Evolutionary conservation across 768 basidiomycete species (phyloP).

Genomic region (Wakefieldia striispora): DNA sequence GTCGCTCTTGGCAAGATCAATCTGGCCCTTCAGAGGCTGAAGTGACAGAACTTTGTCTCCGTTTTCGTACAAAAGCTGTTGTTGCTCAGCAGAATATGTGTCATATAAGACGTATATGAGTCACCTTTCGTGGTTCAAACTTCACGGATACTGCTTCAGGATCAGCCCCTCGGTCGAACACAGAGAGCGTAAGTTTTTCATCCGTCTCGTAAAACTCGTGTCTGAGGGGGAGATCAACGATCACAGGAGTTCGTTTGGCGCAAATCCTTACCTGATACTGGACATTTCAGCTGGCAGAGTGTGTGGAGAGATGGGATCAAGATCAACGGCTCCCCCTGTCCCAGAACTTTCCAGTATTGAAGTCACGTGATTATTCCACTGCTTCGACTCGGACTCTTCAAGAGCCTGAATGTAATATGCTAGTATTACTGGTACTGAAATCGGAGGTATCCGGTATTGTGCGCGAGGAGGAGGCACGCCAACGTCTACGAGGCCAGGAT

Average conservation of each 20-base stretch:
- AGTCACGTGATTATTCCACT: slow-evolving; percentile 22
- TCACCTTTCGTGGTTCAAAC: slow-evolving; percentile 65
- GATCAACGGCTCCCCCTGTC: slow-evolving; percentile 5
- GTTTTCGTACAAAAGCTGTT: slow-evolving; percentile 45
- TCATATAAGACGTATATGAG: slow-evolving; percentile 4
- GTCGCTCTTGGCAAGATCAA: slow-evolving; percentile 59
- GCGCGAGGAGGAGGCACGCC: too few relatives aligned
- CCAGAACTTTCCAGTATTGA: slow-evolving; percentile 27
- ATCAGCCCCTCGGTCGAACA: slow-evolving; percentile 79
- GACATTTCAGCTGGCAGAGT: slow-evolving; percentile 19
- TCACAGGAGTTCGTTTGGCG: not conserved
- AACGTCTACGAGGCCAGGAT: not conserved
- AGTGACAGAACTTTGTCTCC: slow-evolving; percentile 71
- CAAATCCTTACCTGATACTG: slow-evolving; percentile 24
- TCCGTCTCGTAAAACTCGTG: slow-evolving; percentile 91
- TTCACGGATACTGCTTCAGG: slow-evolving; percentile 56
- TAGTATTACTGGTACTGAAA: too few relatives aligned
- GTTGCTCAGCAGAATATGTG: slow-evolving; percentile 3
- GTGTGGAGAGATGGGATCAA: not conserved
- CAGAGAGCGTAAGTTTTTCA: slow-evolving; percentile 64
- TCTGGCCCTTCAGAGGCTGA: slow-evolving; percentile 80
- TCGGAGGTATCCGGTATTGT: too few relatives aligned
- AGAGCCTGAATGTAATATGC: too few relatives aligned
- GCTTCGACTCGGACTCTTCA: too few relatives aligned
- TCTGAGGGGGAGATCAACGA: slow-evolving; percentile 35